Conservation (phyloP, 2,329 filamentous ascomycete genomes). For the Penicillium sp. region DNA sequence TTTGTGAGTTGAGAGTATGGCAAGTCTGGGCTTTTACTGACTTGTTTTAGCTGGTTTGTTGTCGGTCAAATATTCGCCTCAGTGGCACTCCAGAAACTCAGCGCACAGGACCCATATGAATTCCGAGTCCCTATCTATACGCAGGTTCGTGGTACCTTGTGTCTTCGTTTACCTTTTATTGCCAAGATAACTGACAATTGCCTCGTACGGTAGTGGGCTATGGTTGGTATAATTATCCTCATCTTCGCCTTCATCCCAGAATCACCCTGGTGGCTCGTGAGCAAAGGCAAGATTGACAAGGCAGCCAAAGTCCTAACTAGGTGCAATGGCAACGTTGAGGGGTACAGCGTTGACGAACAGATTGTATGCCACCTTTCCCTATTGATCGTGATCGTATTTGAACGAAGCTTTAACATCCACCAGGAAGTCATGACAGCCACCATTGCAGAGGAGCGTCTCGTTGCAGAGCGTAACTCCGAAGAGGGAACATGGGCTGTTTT, state of each 20-base stretch:
- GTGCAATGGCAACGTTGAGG: slow-evolving; percentile 29
- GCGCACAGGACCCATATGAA: slow-evolving; percentile 28
- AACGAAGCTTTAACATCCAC: background rate
- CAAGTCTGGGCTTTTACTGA: background rate
- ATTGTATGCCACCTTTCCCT: slow-evolving; percentile 20
- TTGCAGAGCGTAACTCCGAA: slow-evolving; percentile 28
- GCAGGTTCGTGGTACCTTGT: slow-evolving; percentile 24
- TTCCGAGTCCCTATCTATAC: slow-evolving; percentile 44
- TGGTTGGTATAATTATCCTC: slow-evolving; percentile 40
- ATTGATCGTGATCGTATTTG: background rate
- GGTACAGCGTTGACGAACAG: slow-evolving; percentile 33
- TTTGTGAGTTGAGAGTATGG: slow-evolving; percentile 24
- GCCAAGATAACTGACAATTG: background rate
- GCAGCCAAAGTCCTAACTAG: slow-evolving; percentile 29
- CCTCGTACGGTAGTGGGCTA: slow-evolving; percentile 36
- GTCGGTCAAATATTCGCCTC: slow-evolving; percentile 44
- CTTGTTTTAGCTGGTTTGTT: slow-evolving; percentile 38
- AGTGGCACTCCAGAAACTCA: slow-evolving; percentile 40
- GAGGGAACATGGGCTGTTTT: slow-evolving; percentile 35
- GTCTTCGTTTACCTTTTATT: background rate
- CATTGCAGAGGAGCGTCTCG: slow-evolving; percentile 29
- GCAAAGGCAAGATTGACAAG: slow-evolving; percentile 30
- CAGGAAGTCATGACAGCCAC: slow-evolving; percentile 37
- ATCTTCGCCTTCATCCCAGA: slow-evolving; percentile 37
- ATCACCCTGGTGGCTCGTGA: slow-evolving; percentile 42